Evolutionary conservation across 2,329 filamentous ascomycete genomes (phyloP).

Genomic region (Pseudogymnoascus sp.): DNA sequence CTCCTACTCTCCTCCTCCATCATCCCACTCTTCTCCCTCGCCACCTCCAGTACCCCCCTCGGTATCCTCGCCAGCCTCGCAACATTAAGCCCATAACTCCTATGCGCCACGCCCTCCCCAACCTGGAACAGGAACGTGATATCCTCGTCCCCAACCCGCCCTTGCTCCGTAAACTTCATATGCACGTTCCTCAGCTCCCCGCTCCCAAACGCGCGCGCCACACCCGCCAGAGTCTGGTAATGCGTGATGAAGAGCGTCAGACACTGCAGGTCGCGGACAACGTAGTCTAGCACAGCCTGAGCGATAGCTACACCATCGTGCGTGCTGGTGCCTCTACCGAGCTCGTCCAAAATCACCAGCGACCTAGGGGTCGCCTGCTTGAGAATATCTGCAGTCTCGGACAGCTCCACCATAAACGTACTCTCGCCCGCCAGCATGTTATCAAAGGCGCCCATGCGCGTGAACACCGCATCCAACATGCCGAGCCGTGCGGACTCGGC

Average conservation of each 20-base stretch:
- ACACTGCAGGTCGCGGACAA: slow-evolving; percentile 66
- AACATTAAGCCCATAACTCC: slow-evolving; percentile 91
- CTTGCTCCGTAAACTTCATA: slow-evolving; percentile 66
- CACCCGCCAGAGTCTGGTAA: slow-evolving; percentile 73
- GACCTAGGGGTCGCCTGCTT: slow-evolving; percentile 78
- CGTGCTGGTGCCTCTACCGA: slow-evolving; percentile 87
- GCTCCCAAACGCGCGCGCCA: slow-evolving; percentile 60
- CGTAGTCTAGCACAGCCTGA: slow-evolving; percentile 78
- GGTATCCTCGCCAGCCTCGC: slow-evolving; percentile 79
- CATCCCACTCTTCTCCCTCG: slow-evolving; percentile 68
- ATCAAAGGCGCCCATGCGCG: slow-evolving; percentile 89
- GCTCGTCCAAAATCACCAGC: slow-evolving; percentile 87
- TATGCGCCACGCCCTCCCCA: slow-evolving; percentile 81
- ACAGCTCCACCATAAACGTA: slow-evolving; percentile 97
- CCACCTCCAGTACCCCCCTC: slow-evolving; percentile 66
- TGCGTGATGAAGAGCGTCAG: slow-evolving; percentile 96
- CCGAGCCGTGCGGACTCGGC: slow-evolving; percentile 67
- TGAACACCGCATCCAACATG: slow-evolving; percentile 85
- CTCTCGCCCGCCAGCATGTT: slow-evolving; percentile 92
- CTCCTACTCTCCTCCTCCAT: slow-evolving; percentile 66
- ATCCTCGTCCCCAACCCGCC: slow-evolving; percentile 53
- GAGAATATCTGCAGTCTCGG: slow-evolving; percentile 84
- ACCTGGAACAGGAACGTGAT: slow-evolving; percentile 95
- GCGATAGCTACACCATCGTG: slow-evolving; percentile 96
- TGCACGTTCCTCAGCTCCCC: slow-evolving; percentile 75